Evolutionary conservation across 1,139 yeast species (phyloP).

Genomic region (Eremothecium gossypii): DNA sequence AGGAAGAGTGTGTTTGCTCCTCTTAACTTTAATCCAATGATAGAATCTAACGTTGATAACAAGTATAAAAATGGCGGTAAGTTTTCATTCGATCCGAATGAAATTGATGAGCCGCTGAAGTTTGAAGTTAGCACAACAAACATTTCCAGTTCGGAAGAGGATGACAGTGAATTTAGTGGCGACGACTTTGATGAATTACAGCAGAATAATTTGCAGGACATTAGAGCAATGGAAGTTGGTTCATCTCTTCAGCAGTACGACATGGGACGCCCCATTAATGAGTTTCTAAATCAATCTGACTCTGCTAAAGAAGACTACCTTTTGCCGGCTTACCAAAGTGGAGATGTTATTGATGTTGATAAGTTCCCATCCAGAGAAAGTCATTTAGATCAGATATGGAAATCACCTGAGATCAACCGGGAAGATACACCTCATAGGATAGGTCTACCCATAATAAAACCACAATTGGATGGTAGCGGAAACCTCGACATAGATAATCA

Average conservation of each 20-base stretch:
- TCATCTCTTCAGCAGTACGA: constrained; percentile 5
- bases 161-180: constrained; percentile 25
- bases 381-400: constrained; percentile 10
- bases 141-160: constrained; percentile 30
- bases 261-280: constrained; percentile 2
- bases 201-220: constrained; percentile 13
- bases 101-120: constrained; percentile 25
- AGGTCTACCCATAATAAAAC: background rate
- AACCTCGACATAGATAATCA: constrained; percentile 1
- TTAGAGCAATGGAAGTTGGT: constrained; percentile 4
- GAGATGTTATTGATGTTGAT: constrained; percentile 4
- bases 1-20: constrained; percentile 68
- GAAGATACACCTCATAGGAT: constrained; percentile 4
- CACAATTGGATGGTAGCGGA: background rate
- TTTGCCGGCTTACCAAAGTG: constrained; percentile 4
- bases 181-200: constrained; percentile 22
- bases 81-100: constrained; percentile 39
- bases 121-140: constrained; percentile 25
- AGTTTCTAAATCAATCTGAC: constrained; percentile 4
- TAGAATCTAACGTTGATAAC: constrained; percentile 65
- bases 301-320: constrained; percentile 6
- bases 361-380: constrained; percentile 5
- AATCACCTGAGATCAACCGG: constrained; percentile 1
- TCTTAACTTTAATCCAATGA: constrained; percentile 66
- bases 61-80: constrained; percentile 83